Evolutionary conservation across 2,329 filamentous ascomycete species (phyloP), one percentile per base, ranked within the genome.

Genomic region (Cryoendolithus antarcticus): DNA sequence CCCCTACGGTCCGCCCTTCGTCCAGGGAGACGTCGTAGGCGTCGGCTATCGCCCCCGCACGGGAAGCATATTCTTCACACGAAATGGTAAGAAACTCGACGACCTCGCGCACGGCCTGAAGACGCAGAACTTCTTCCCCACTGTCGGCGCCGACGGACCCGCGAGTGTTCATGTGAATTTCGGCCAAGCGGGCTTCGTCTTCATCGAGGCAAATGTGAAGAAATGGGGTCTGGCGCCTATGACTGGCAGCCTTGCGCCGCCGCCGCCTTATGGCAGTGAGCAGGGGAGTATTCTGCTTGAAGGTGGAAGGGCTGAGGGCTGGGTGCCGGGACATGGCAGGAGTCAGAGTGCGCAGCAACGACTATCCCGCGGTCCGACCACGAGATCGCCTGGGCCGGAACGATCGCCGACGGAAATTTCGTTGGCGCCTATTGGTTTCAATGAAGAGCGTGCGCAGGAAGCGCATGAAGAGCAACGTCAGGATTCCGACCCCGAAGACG

Each of bases 151-250:
- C 41, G 95, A 91, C 56, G 91, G 91, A 1, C 91, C 91, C 10
- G 88, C 85, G 53, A 80, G 80, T 27, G 76, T 98, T 1, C 89
- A 98, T 58, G 91, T 96, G 57, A 98, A 98, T 61, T 93, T 98
- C 59, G 91, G 91, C 6, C 91, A 98, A 60, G 85, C 91, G 56
- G 91, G 91, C 28, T 98, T 96, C 57, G 91, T 98, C 36, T 98
- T 96, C 57, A 96, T 98, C 52, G 91, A 98, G 63, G 91, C 89
- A 45, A 98, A 98, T 54, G 91, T 98, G 44, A 98, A 98, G 76
- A 98, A 96, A 70, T 98, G 91, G 91, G 91, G 91, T 2, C 69
- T 98, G 40, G 91, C 91, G 35, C 91, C 91, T 4, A 93, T 93
- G 74, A 95, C 86, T 2, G 91, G 91, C 43, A 94, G 86, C 54